Percentiles rank a stretch among this genome's conserved stretches.
Conservation (phyloP, 441 rosid genomes). For the Pelargonium cotyledonis region DNA sequence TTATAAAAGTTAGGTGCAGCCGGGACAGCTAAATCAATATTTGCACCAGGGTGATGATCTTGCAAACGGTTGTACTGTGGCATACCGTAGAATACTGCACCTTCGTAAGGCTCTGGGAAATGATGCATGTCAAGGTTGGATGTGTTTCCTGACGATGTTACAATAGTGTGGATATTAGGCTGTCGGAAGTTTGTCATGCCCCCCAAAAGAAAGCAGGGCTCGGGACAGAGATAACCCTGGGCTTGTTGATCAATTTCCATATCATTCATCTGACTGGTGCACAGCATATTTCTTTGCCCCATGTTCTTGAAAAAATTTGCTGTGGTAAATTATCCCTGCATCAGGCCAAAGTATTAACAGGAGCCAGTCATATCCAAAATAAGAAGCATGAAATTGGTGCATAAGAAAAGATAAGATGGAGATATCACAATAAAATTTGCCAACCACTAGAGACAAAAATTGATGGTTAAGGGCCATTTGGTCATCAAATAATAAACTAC, state of each 20-base stretch:
- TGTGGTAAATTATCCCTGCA: constrained; percentile 28
- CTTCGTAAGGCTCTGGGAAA: constrained; percentile 41
- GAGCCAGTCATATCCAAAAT: constrained; percentile 12
- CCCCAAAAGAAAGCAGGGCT: constrained; percentile 44
- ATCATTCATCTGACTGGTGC: constrained; percentile 40
- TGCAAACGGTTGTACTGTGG: constrained; percentile 48
- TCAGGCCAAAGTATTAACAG: constrained; percentile 16
- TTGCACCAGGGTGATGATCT: constrained; percentile 36
- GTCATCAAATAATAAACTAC: background rate
- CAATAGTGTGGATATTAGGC: constrained; percentile 39
- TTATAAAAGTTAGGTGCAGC: constrained; percentile 39
- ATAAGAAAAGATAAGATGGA: background rate
- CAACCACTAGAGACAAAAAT: background rate
- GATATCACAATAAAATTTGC: background rate
- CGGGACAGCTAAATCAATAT: constrained; percentile 43
- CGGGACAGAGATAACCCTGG: constrained; percentile 39
- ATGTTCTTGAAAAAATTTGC: constrained; percentile 27
- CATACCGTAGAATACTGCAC: constrained; percentile 39
- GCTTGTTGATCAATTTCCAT: constrained; percentile 46
- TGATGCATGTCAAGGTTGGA: constrained; percentile 37
- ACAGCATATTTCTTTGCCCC: constrained; percentile 51
- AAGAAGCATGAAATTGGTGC: constrained; percentile 1
- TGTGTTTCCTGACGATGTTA: constrained; percentile 36
- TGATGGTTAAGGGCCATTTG: background rate
- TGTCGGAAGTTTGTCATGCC: constrained; percentile 38